Evolutionary conservation across 1,139 yeast species (phyloP).

Genomic region (Lodderomyces pseudojiufengensis): DNA sequence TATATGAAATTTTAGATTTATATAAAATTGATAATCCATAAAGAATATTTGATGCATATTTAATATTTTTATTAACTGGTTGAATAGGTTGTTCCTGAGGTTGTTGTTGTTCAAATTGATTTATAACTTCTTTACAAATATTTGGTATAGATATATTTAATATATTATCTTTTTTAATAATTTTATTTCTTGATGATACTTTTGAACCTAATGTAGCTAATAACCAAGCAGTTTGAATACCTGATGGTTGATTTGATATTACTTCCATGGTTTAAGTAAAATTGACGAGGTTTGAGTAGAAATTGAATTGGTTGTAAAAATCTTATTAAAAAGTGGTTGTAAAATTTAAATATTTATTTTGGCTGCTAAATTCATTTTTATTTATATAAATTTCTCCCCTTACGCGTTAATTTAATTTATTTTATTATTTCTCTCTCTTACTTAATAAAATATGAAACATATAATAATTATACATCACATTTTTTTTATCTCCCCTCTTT

Average conservation of each 20-base stretch:
- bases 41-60: constrained; percentile 49
- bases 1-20: constrained; percentile 46
- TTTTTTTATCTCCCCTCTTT: too few species aligned
- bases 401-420: too few species aligned
- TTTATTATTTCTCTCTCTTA: too few species aligned
- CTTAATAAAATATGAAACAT: too few species aligned
- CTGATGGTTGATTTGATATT: constrained; percentile 9
- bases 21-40: constrained; percentile 57
- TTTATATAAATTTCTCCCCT: background rate
- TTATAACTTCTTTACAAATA: constrained; percentile 35
- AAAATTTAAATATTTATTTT: background rate
- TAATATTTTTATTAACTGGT: constrained; percentile 24
- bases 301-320: background rate
- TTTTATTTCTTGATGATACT: constrained; percentile 16
- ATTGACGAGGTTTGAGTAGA: background rate
- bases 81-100: background rate
- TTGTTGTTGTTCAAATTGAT: background rate
- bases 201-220: constrained; percentile 45
- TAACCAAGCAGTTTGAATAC: constrained; percentile 23
- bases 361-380: constrained; percentile 6
- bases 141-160: constrained; percentile 44
- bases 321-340: background rate
- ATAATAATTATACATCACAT: too few species aligned
- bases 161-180: constrained; percentile 35
- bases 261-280: constrained; percentile 5